phyloP scores from a whole-genome alignment of 1,284 basidiomycete genomes.

The Leccinum fuscescens region DNA sequence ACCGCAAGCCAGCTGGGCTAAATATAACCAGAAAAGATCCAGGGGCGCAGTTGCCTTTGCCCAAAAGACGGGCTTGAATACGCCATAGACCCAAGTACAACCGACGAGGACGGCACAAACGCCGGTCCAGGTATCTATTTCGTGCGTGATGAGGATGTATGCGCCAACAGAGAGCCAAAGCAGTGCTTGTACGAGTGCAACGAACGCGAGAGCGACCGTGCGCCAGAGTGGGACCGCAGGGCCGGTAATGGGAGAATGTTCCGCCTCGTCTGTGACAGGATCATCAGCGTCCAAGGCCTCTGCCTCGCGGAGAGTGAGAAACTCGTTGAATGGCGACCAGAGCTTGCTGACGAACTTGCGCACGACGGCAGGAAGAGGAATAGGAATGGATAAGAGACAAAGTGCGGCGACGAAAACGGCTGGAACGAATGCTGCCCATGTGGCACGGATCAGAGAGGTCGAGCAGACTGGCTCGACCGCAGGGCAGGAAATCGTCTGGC shows the following conservation, averaged over 20 bases:
- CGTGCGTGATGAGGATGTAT: conserved; percentile 34
- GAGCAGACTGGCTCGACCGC: conserved; percentile 34
- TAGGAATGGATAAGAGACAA: conserved; percentile 38
- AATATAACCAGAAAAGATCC: conserved; percentile 45
- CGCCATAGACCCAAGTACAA: conserved; percentile 49
- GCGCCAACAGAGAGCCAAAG: conserved; percentile 44
- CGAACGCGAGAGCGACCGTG: conserved; percentile 47
- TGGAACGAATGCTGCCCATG: conserved; percentile 57
- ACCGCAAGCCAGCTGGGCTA: conserved; percentile 36
- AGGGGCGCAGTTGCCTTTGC: conserved; percentile 43
- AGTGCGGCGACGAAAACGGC: conserved; percentile 46
- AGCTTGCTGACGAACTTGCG: conserved; percentile 20
- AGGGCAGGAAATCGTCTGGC: conserved; percentile 19
- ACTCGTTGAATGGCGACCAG: conserved; percentile 35
- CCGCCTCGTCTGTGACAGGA: not conserved
- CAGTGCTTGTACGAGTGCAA: conserved; percentile 43
- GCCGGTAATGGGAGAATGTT: not conserved
- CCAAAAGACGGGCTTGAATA: conserved; percentile 39
- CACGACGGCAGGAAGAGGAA: conserved; percentile 31
- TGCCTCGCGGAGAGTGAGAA: conserved; percentile 48
- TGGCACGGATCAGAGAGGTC: conserved; percentile 50
- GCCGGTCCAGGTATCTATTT: conserved; percentile 23
- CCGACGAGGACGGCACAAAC: conserved; percentile 37
- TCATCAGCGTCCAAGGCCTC: conserved; percentile 36
- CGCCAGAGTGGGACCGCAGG: conserved; percentile 50